A percentile compares a stretch with the other conserved stretches of the same genome.
phyloP scores from a whole-genome alignment of 768 basidiomycete genomes.

The Lentinula sp. region DNA sequence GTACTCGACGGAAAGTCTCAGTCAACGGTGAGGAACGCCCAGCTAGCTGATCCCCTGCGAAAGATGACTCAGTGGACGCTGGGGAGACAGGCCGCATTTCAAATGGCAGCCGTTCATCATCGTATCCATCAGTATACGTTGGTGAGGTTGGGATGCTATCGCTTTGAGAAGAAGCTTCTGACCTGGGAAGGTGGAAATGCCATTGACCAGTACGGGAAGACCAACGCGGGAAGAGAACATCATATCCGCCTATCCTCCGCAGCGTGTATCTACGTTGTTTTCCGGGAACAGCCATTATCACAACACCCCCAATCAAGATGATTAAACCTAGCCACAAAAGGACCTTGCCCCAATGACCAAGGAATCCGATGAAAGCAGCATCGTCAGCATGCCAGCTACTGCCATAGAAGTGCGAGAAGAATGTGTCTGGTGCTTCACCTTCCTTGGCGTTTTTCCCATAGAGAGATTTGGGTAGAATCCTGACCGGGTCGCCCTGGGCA shows the following conservation, averaged over 20 bases:
- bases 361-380: constrained; percentile 93
- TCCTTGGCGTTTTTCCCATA: constrained; percentile 94
- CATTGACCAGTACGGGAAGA: constrained; percentile 65
- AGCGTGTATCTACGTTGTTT: constrained; percentile 57
- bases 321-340: constrained; percentile 82
- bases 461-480: constrained; percentile 91
- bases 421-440: constrained; percentile 81
- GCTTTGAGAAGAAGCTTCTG: constrained; percentile 43
- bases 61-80: constrained; percentile 40
- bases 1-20: constrained; percentile 49
- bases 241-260: constrained; percentile 65
- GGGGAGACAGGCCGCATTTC: constrained; percentile 55
- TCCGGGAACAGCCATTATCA: constrained; percentile 46
- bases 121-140: constrained; percentile 38
- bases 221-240: constrained; percentile 72
- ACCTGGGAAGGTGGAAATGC: constrained; percentile 59
- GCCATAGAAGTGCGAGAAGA: constrained; percentile 97
- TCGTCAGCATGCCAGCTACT: constrained; percentile 99
- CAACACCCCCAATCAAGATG: constrained; percentile 63
- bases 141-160: constrained; percentile 34
- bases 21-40: constrained; percentile 37
- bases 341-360: constrained; percentile 81
- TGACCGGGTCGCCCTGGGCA: constrained; percentile 67
- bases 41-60: constrained; percentile 35
- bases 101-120: constrained; percentile 60